Evolutionary conservation across 768 basidiomycete species (phyloP).

Genomic region (Russula sp.): DNA sequence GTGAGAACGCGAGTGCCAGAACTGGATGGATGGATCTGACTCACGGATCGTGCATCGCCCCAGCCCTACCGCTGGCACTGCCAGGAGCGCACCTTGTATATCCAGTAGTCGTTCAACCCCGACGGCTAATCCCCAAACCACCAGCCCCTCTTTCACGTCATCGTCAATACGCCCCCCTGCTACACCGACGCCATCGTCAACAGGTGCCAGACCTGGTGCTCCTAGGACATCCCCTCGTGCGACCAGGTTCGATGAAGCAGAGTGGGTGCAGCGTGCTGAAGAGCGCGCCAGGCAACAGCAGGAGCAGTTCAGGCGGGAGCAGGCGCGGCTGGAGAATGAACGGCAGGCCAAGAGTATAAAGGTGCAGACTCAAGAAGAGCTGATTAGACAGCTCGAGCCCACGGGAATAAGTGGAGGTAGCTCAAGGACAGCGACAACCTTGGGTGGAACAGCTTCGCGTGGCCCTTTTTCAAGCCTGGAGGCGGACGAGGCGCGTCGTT

Average conservation of each 20-base stretch:
- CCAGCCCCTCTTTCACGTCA: slow-evolving; percentile 6
- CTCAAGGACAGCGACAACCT: slow-evolving; percentile 35
- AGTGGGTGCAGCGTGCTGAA: too few species aligned
- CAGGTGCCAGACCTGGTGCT: too few species aligned
- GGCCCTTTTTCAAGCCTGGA: slow-evolving; percentile 53
- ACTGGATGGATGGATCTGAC: slow-evolving; percentile 25
- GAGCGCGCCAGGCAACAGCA: slow-evolving; percentile 60
- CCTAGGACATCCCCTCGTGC: too few species aligned
- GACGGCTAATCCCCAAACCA: slow-evolving; percentile 18
- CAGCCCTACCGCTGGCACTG: slow-evolving; percentile 22
- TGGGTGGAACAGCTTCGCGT: slow-evolving; percentile 65
- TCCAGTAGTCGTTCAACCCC: slow-evolving; percentile 22
- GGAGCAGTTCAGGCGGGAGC: slow-evolving; percentile 46
- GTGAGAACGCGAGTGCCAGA: slow-evolving; percentile 26
- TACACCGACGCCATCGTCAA: slow-evolving; percentile 24
- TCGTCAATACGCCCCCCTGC: slow-evolving; percentile 11
- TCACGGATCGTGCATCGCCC: slow-evolving; percentile 26
- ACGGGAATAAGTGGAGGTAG: slow-evolving; percentile 39
- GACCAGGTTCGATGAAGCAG: too few species aligned
- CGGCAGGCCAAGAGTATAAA: slow-evolving; percentile 26
- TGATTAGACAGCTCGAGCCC: slow-evolving; percentile 48
- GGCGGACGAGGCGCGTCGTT: too few species aligned
- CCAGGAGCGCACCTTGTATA: slow-evolving; percentile 21
- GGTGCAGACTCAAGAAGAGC: slow-evolving; percentile 43
- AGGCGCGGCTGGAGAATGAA: slow-evolving; percentile 42